phyloP scores from a whole-genome alignment of 805 yeast genomes.

The Kluyveromyces lactis region DNA sequence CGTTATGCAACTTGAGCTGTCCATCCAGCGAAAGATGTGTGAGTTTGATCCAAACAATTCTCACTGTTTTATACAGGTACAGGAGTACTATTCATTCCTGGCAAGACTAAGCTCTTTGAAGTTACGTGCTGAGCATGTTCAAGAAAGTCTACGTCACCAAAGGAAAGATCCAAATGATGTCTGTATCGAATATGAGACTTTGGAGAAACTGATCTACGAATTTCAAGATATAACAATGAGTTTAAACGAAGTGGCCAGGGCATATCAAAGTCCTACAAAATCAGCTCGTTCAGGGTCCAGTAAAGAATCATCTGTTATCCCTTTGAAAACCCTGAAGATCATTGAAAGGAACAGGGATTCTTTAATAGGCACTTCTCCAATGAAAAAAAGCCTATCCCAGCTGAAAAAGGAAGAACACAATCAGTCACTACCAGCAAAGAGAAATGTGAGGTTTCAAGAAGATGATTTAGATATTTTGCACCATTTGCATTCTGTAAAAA shows the following conservation, averaged over 20 bases:
- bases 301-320: constrained; percentile 11
- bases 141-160: background rate
- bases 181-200: background rate
- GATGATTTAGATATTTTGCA: background rate
- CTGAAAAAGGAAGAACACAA: background rate
- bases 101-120: constrained; percentile 3
- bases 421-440: constrained; percentile 9
- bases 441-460: background rate
- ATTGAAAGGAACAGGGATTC: constrained; percentile 12
- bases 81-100: constrained; percentile 4
- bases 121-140: constrained; percentile 4
- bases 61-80: constrained; percentile 4
- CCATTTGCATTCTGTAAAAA: background rate
- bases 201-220: constrained; percentile 16
- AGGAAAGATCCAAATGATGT: background rate
- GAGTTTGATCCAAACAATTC: constrained; percentile 3
- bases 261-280: constrained; percentile 4
- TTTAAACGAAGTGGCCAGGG: constrained; percentile 18
- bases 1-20: constrained; percentile 21
- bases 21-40: constrained; percentile 21
- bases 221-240: constrained; percentile 20
- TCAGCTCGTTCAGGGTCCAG: constrained; percentile 17
- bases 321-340: constrained; percentile 22
- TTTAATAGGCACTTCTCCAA: constrained; percentile 2
- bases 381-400: background rate